A percentile compares a stretch with the other conserved stretches of the same genome.
Conservation (phyloP, 176 grass and related monocot genomes). For the Hsuehochloa calcarea region DNA sequence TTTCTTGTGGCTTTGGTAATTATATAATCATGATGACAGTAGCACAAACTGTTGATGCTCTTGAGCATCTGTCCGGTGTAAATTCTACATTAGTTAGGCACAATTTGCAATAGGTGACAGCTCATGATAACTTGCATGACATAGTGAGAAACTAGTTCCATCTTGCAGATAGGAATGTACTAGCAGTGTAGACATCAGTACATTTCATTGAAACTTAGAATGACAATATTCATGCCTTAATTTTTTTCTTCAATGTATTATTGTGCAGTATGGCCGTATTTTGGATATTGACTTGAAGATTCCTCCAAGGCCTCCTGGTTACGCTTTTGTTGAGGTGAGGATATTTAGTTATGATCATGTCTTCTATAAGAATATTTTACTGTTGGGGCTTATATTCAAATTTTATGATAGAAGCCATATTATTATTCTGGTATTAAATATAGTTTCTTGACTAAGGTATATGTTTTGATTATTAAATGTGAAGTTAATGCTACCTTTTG, state of each 20-base stretch:
- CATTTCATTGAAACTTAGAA: neutral
- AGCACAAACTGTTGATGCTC: neutral
- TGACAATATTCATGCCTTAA: neutral
- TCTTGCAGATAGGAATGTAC: too few relatives aligned
- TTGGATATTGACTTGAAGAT: conserved; percentile 94
- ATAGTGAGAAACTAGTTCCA: neutral
- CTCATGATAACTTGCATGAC: neutral
- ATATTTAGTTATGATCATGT: neutral
- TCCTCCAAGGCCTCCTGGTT: conserved; percentile 92
- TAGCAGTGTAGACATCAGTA: too few relatives aligned
- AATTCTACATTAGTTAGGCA: neutral
- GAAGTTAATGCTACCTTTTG: neutral
- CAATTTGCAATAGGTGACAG: neutral
- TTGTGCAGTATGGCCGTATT: conserved; percentile 79
- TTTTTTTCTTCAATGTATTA: conserved; percentile 3
- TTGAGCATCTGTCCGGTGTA: neutral
- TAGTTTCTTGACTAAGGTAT: neutral
- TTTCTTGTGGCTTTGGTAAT: neutral
- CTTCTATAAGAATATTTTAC: neutral
- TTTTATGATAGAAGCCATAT: neutral
- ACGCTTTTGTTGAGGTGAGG: conserved; percentile 90
- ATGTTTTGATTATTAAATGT: neutral
- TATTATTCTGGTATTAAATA: neutral
- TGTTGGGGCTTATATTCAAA: neutral
- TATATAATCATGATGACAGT: neutral